phyloP scores from a whole-genome alignment of 257 asterid genomes.

The Solanum gracilifrons region DNA sequence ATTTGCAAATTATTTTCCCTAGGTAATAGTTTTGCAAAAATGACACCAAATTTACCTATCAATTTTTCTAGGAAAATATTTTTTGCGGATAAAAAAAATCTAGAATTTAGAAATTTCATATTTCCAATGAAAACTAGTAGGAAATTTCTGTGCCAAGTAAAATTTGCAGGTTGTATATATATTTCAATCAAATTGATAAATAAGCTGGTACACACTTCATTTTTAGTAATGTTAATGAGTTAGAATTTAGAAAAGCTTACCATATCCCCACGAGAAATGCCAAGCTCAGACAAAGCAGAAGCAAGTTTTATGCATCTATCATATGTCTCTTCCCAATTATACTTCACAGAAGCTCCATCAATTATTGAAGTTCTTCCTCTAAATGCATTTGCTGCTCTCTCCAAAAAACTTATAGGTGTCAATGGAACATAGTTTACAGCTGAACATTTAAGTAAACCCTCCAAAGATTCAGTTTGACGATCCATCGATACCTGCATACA shows the following conservation, averaged over 20 bases:
- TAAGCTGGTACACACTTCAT: too few relatives aligned
- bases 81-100: too few relatives aligned
- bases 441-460: slow-evolving; percentile 7
- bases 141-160: too few relatives aligned
- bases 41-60: too few relatives aligned
- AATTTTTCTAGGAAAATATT: too few relatives aligned
- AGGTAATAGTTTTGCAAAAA: too few relatives aligned
- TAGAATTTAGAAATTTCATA: too few relatives aligned
- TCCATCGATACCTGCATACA: background rate
- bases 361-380: slow-evolving; percentile 25
- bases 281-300: slow-evolving; percentile 22
- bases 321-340: slow-evolving; percentile 28
- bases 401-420: slow-evolving; percentile 28
- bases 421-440: slow-evolving; percentile 21
- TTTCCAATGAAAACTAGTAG: too few relatives aligned
- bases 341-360: slow-evolving; percentile 12
- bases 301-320: slow-evolving; percentile 22
- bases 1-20: too few relatives aligned
- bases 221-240: background rate
- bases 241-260: slow-evolving; percentile 7
- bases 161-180: too few relatives aligned
- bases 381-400: slow-evolving; percentile 24
- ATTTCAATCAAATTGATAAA: background rate
- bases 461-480: background rate
- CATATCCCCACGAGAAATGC: slow-evolving; percentile 25